phyloP scores from a whole-genome alignment of 352 stramenopile genomes.

The Phytophthora sansomeana region DNA sequence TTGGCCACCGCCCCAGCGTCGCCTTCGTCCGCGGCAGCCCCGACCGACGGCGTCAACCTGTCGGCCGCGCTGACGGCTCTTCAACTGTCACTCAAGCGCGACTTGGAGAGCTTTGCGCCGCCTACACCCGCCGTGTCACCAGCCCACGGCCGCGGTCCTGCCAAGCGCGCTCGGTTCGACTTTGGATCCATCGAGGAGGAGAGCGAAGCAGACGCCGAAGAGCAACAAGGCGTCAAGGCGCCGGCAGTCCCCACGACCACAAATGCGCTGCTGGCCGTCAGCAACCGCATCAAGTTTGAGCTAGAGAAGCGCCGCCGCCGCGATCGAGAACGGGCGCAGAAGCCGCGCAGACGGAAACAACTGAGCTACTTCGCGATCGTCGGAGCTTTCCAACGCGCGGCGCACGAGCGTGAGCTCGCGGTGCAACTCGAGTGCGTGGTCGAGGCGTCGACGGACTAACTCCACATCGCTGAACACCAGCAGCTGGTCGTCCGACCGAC shows the following conservation, averaged over 20 bases:
- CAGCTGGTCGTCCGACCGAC: slow-evolving; percentile 23
- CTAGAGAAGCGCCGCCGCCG: slow-evolving; percentile 64
- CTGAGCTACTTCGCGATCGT: slow-evolving; percentile 86
- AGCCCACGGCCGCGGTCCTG: slow-evolving; percentile 43
- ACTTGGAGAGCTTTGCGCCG: slow-evolving; percentile 73
- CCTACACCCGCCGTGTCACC: slow-evolving; percentile 78
- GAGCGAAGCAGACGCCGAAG: slow-evolving; percentile 30
- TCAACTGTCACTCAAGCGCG: slow-evolving; percentile 79
- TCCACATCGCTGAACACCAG: slow-evolving; percentile 23
- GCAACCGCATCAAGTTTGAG: slow-evolving; percentile 76
- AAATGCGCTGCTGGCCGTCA: slow-evolving; percentile 73
- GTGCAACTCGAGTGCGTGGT: slow-evolving; percentile 51
- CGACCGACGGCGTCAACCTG: slow-evolving; percentile 57
- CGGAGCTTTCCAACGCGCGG: slow-evolving; percentile 80
- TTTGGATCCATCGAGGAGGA: slow-evolving; percentile 44
- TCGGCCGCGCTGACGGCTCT: slow-evolving; percentile 68
- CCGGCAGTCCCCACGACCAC: slow-evolving; percentile 43
- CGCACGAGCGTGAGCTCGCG: slow-evolving; percentile 65
- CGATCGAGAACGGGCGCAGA: slow-evolving; percentile 57
- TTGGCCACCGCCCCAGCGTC: slow-evolving; percentile 16
- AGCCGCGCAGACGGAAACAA: slow-evolving; percentile 66
- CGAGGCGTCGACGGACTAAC: slow-evolving; percentile 40
- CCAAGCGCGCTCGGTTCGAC: slow-evolving; percentile 74
- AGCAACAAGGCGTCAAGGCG: slow-evolving; percentile 31
- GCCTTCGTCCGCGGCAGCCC: slow-evolving; percentile 12